Conservation (phyloP, 352 stramenopile species). For the Pythium guiyangense region DNA sequence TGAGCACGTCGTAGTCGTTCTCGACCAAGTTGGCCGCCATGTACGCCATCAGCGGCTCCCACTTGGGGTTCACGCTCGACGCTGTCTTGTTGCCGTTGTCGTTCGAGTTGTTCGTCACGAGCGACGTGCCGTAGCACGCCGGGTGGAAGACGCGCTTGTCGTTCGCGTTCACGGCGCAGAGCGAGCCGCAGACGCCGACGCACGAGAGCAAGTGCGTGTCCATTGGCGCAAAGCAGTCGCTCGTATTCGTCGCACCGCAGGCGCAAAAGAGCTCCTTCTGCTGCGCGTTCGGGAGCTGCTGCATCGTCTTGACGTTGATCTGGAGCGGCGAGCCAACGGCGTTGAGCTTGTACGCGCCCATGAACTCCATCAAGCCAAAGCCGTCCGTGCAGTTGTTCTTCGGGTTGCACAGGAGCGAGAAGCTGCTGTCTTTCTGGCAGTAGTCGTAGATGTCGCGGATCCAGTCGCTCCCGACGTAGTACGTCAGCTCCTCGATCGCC, state of each 20-base stretch:
- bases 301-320: conserved; percentile 69
- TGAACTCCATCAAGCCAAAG: conserved; percentile 43
- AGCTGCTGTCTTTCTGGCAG: conserved; percentile 48
- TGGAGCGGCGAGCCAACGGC: conserved; percentile 55
- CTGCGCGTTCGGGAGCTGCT: conserved; percentile 26
- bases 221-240: conserved; percentile 44
- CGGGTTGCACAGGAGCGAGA: conserved; percentile 40
- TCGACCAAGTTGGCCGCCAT: conserved; percentile 34
- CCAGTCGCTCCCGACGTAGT: conserved; percentile 62
- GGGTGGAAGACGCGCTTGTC: conserved; percentile 34
- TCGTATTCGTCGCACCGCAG: conserved; percentile 26
- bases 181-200: conserved; percentile 49
- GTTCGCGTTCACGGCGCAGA: conserved; percentile 37
- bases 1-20: conserved; percentile 39
- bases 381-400: conserved; percentile 53
- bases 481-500: conserved; percentile 61
- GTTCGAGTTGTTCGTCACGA: conserved; percentile 7
- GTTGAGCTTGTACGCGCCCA: conserved; percentile 66
- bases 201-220: conserved; percentile 42
- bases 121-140: conserved; percentile 31
- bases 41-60: conserved; percentile 31
- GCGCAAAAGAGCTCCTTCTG: conserved; percentile 48
- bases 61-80: conserved; percentile 30
- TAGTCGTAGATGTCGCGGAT: conserved; percentile 74
- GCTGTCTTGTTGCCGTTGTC: neutral